A percentile compares a stretch with the other conserved stretches of the same genome.
Conservation (phyloP, 2,329 filamentous ascomycete genomes). For the Cercospora janseana region DNA sequence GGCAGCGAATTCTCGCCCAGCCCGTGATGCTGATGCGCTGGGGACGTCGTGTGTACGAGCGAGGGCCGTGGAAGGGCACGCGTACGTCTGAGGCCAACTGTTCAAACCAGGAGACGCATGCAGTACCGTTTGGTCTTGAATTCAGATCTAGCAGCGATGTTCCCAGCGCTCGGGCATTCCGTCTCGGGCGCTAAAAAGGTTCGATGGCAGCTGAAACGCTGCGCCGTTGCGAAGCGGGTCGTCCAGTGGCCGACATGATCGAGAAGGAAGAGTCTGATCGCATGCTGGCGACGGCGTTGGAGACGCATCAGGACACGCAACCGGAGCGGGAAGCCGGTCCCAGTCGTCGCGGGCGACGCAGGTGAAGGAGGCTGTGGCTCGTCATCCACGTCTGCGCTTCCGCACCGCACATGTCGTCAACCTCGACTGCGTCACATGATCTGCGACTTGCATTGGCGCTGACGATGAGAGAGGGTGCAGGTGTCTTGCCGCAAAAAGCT, state of each 20-base stretch:
- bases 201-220: neutral
- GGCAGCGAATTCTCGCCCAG: too few relatives aligned
- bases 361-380: too few relatives aligned
- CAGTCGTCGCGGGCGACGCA: too few relatives aligned
- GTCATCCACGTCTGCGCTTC: neutral
- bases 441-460: constrained; percentile 13
- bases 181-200: neutral
- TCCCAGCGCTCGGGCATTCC: neutral
- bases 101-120: constrained; percentile 15
- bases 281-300: neutral
- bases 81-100: too few relatives aligned
- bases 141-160: constrained; percentile 3
- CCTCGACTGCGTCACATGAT: constrained; percentile 17
- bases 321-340: too few relatives aligned
- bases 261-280: neutral
- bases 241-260: too few relatives aligned
- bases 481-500: too few relatives aligned
- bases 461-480: neutral
- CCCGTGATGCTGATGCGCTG: too few relatives aligned
- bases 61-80: too few relatives aligned
- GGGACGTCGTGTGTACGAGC: too few relatives aligned
- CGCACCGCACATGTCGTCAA: constrained; percentile 2
- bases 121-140: constrained; percentile 8
- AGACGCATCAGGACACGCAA: constrained; percentile 4
- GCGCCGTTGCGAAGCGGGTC: neutral